Evolutionary conservation across 2,329 filamentous ascomycete genomes (phyloP).

Genomic region (Tolypocladium cylindrosporum): DNA sequence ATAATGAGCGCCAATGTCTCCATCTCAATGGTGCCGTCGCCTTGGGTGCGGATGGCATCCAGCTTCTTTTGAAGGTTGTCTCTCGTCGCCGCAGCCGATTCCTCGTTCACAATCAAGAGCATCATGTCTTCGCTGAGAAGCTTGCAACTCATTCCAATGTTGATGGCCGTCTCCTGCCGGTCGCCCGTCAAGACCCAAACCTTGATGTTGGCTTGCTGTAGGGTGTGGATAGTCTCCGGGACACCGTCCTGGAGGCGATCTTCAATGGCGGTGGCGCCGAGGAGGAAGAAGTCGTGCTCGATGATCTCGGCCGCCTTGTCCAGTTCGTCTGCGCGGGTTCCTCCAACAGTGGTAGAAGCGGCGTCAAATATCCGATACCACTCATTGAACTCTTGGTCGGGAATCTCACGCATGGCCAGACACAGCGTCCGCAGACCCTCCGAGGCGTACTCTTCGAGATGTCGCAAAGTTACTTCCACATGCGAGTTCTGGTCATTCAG

Average conservation of each 20-base stretch:
- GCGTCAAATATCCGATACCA: slow-evolving; percentile 83
- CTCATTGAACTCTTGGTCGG: slow-evolving; percentile 78
- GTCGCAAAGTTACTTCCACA: slow-evolving; percentile 80
- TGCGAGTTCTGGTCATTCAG: slow-evolving; percentile 74
- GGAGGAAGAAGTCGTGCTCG: slow-evolving; percentile 80
- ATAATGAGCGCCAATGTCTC: slow-evolving; percentile 89
- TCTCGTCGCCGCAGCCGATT: slow-evolving; percentile 64
- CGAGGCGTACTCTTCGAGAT: slow-evolving; percentile 97
- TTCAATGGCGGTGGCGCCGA: slow-evolving; percentile 95
- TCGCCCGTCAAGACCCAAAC: slow-evolving; percentile 97
- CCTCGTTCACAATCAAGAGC: slow-evolving; percentile 90
- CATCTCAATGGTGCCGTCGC: slow-evolving; percentile 63
- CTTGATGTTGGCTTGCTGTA: slow-evolving; percentile 96
- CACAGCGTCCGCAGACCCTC: slow-evolving; percentile 93
- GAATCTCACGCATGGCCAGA: slow-evolving; percentile 84
- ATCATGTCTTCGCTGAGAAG: slow-evolving; percentile 98
- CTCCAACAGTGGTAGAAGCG: slow-evolving; percentile 80
- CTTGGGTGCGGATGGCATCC: slow-evolving; percentile 78
- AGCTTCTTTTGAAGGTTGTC: slow-evolving; percentile 91
- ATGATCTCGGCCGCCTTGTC: slow-evolving; percentile 97
- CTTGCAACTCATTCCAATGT: slow-evolving; percentile 99
- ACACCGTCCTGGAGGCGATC: slow-evolving; percentile 95
- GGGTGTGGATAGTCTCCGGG: slow-evolving; percentile 92
- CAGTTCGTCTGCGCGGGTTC: slow-evolving; percentile 85
- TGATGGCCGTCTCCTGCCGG: slow-evolving; percentile 97